A percentile compares a stretch with the other conserved stretches of the same genome.
phyloP scores from a whole-genome alignment of 345 rosid genomes.

The Syzygium aromaticum region DNA sequence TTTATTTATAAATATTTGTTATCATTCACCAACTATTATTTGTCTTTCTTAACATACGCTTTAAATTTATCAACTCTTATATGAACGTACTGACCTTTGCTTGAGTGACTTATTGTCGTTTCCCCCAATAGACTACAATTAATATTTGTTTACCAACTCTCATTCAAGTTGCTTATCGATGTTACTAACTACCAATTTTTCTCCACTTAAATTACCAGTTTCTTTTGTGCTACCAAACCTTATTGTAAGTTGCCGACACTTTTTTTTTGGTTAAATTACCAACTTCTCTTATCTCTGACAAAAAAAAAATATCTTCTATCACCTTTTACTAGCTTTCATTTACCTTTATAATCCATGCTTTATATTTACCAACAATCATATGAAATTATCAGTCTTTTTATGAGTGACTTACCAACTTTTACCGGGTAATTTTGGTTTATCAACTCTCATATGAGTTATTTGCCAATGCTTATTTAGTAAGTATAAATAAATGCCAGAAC shows the following conservation, averaged over 20 bases:
- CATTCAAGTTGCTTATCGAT: background rate
- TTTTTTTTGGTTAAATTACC: background rate
- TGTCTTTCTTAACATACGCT: background rate
- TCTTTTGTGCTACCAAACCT: background rate
- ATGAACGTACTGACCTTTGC: background rate
- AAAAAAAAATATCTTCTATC: too few relatives aligned
- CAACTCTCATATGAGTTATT: too few relatives aligned
- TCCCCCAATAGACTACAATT: background rate
- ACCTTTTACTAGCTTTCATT: too few relatives aligned
- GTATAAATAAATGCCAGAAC: too few relatives aligned
- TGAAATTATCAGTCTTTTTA: too few relatives aligned
- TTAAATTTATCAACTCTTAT: background rate
- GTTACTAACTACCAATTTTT: background rate
- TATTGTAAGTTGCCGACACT: background rate
- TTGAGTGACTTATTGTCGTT: background rate
- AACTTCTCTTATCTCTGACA: background rate
- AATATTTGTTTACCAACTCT: rapidly evolving
- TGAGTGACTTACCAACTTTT: too few relatives aligned
- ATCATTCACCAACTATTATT: background rate
- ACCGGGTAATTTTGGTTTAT: too few relatives aligned
- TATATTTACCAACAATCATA: too few relatives aligned
- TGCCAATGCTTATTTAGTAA: too few relatives aligned
- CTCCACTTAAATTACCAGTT: background rate
- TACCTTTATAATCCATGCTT: too few relatives aligned
- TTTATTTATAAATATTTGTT: background rate